phyloP scores from a whole-genome alignment of 495 filamentous ascomycete genomes.

The Neurospora cerealis region DNA sequence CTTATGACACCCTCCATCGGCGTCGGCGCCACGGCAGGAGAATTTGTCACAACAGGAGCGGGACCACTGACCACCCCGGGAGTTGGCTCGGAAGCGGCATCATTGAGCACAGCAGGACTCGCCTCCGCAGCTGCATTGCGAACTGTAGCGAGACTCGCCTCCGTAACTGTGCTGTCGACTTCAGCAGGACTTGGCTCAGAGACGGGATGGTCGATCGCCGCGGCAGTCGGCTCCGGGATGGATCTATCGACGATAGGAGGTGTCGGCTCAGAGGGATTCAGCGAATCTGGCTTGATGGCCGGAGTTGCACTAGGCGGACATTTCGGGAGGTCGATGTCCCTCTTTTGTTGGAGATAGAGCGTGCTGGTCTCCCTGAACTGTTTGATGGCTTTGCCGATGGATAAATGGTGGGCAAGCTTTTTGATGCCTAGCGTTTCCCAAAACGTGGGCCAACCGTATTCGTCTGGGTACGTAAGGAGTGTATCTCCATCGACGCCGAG shows the following conservation, averaged over 20 bases:
- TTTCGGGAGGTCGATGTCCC: not conserved
- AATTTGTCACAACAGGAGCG: not conserved
- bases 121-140: not conserved
- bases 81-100: not conserved
- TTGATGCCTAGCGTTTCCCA: conserved; percentile 23
- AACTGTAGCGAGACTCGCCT: not conserved
- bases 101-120: not conserved
- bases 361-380: conserved; percentile 22
- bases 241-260: not conserved
- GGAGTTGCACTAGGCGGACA: not conserved
- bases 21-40: not conserved
- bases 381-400: conserved; percentile 20
- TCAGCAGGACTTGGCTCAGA: not conserved
- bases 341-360: conserved; percentile 7
- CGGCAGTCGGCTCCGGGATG: not conserved
- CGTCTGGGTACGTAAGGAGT: conserved; percentile 39
- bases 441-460: conserved; percentile 11
- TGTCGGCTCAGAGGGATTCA: not conserved
- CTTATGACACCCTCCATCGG: not conserved
- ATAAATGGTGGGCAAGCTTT: conserved; percentile 24
- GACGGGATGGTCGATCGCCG: not conserved
- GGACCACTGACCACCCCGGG: not conserved
- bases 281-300: not conserved
- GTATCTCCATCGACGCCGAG: conserved; percentile 52
- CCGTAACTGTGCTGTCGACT: not conserved